Base-by-base conservation (phyloP, 371 early-diverging fungal species). In the Sporodiniella umbellata region DNA sequence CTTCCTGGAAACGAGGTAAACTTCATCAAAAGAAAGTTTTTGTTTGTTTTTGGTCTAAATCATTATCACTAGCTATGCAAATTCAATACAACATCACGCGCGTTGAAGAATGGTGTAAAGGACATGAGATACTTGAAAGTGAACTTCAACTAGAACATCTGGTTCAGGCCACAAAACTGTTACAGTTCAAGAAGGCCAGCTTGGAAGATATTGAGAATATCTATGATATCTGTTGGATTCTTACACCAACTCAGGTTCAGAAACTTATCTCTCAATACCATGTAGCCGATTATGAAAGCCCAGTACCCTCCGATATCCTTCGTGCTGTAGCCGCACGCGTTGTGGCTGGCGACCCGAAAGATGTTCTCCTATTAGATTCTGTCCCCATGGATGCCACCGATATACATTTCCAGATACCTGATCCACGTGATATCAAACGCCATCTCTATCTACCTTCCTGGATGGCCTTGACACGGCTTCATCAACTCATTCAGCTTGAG, bases 71-170 rank as follows among this genome's bases (percentile, higher is more conserved):
- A 73, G 76, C 76, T 5, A 96, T 96, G 88, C 97, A 98, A 81
- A 95, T 98, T 63, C 97, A 96, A 70, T 96, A 95, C 76, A 98
- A 98, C 62, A 85, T 96, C 35, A 90, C 93, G 6, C 85, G 95
- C 18, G 79, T 98, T 52, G 94, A 95, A 66, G 98, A 98, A 64
- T 98, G 98, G 98, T 95, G 95, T 82, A 91, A 90, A 83, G 73
- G 88, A 26, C 93, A 95, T 64, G 87, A 85, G 42, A 87, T 96
- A 24, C 77, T 88, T n/a, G 96, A 98, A 67, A 88, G 92, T 42
- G 88, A 95, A 0, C 75, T 91, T 39, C 95, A 96, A 58, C 68
- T 95, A 3, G 95, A 96, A 64, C 91, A 89, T 45, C 71, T 98
- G 54, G 81, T 94, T 78, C 95, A 98, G 66, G 90, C 94, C 1